phyloP scores from a whole-genome alignment of 2,329 filamentous ascomycete species.

The Aspergillus hiratsukae region DNA sequence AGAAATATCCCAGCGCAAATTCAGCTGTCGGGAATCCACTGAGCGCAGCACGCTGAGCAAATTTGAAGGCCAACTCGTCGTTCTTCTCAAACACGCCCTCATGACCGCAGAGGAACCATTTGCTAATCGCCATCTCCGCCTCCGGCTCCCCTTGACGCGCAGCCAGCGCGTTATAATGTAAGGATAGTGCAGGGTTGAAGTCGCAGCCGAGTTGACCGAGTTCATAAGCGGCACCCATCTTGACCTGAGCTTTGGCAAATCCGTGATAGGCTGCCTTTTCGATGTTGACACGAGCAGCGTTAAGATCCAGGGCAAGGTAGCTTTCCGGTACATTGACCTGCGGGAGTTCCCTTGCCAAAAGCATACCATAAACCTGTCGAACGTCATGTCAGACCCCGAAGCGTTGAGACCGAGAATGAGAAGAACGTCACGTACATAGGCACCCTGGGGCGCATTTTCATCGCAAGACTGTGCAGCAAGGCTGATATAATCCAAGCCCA shows the following conservation, averaged over 20 bases:
- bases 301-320: constrained; percentile 66
- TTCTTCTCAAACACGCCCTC: constrained; percentile 93
- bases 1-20: constrained; percentile 95
- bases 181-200: constrained; percentile 84
- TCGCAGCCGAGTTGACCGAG: constrained; percentile 90
- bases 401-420: background rate
- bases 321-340: constrained; percentile 76
- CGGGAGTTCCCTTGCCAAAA: constrained; percentile 84
- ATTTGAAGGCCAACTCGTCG: constrained; percentile 86
- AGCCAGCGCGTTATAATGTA: constrained; percentile 94
- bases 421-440: constrained; percentile 55
- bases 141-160: constrained; percentile 89
- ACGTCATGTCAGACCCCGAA: constrained; percentile 5
- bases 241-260: constrained; percentile 92
- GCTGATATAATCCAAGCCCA: constrained; percentile 76
- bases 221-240: constrained; percentile 96
- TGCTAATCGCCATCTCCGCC: constrained; percentile 91
- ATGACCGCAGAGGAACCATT: constrained; percentile 96
- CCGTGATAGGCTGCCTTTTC: constrained; percentile 95
- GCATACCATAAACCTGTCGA: constrained; percentile 75
- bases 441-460: constrained; percentile 93
- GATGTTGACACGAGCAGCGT: constrained; percentile 76
- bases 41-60: constrained; percentile 79
- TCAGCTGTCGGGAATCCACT: constrained; percentile 83
- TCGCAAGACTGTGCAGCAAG: constrained; percentile 81